A percentile compares a stretch with the other conserved stretches of the same genome.
These are phyloP conservation scores for Williopsis jadinii DNA, from an alignment of 1,139 yeast species.

Conservation along the genomic window DNA sequence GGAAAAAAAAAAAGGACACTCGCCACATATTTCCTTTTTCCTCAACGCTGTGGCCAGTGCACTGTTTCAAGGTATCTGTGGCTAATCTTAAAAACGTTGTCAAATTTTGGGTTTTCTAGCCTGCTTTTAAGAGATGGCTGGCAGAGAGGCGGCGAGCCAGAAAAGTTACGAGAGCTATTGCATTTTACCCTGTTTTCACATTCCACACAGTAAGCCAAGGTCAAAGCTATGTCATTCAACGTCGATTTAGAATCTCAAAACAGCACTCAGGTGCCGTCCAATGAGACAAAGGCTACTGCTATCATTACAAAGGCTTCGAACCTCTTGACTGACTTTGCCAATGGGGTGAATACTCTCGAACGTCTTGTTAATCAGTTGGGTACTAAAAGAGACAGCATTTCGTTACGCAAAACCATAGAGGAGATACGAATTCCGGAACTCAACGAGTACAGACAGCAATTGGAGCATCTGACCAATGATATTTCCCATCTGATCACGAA, in stretches of 20 bases:
- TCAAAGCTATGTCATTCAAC: constrained; percentile 53
- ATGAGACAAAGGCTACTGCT: constrained; percentile 13
- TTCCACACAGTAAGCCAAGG: too few relatives aligned
- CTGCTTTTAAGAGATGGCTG: too few relatives aligned
- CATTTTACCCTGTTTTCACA: too few relatives aligned
- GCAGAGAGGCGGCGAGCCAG: too few relatives aligned
- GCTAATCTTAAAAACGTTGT: too few relatives aligned
- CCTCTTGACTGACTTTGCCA: constrained; percentile 37
- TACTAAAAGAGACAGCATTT: constrained; percentile 42
- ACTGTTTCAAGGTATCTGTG: too few relatives aligned
- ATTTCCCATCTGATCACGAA: constrained; percentile 22
- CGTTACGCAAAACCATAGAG: constrained; percentile 36
- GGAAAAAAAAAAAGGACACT: too few relatives aligned
- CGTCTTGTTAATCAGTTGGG: constrained; percentile 46
- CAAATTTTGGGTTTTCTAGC: too few relatives aligned
- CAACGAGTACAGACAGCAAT: constrained; percentile 22
- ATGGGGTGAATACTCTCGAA: constrained; percentile 42
- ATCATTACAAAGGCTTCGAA: constrained; percentile 21
- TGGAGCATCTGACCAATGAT: constrained; percentile 30
- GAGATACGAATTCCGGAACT: constrained; percentile 21
- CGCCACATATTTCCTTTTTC: too few relatives aligned
- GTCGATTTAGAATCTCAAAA: constrained; percentile 51
- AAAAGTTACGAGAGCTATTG: too few relatives aligned
- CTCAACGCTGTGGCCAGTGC: too few relatives aligned
- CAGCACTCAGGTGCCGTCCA: background rate